phyloP scores from a whole-genome alignment of 768 basidiomycete species.

The Tylopilus vinaceipallidus region DNA sequence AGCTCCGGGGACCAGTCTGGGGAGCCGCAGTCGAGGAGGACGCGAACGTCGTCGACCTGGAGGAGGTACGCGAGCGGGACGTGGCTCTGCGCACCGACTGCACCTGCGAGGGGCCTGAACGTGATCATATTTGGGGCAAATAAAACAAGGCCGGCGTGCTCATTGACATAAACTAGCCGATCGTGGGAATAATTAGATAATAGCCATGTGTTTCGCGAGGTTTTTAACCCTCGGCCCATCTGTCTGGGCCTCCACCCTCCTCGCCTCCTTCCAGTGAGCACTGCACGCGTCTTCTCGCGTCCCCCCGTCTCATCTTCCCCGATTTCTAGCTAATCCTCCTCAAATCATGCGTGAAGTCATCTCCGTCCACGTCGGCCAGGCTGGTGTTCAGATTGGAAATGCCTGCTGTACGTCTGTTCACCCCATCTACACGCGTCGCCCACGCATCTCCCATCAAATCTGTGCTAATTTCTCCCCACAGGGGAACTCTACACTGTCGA shows the following conservation, averaged over 20 bases:
- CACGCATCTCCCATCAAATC: neutral
- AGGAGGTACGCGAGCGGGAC: conserved; percentile 81
- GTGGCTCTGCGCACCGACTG: conserved; percentile 63
- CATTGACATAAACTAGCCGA: conserved; percentile 11
- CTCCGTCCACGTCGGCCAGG: conserved; percentile 98
- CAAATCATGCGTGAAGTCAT: conserved; percentile 90
- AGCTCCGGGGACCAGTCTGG: conserved; percentile 78
- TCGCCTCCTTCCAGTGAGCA: conserved; percentile 31
- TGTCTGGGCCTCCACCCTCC: conserved; percentile 28
- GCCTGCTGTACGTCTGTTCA: conserved; percentile 82
- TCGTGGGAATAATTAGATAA: conserved; percentile 35
- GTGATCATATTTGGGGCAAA: conserved; percentile 68
- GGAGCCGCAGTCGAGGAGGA: conserved; percentile 93
- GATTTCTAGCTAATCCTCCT: conserved; percentile 8
- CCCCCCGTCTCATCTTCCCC: conserved; percentile 1
- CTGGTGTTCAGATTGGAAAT: conserved; percentile 96
- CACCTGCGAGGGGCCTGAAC: conserved; percentile 87
- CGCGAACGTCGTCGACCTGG: conserved; percentile 90
- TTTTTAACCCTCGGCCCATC: conserved; percentile 43
- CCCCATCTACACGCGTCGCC: conserved; percentile 15
- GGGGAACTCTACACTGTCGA: conserved; percentile 99
- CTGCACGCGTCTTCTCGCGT: conserved; percentile 31
- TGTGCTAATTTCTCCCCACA: conserved; percentile 36
- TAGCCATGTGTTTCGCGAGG: conserved; percentile 33
- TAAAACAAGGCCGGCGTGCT: neutral